These are phyloP conservation scores for Hypoxylon fuscum DNA, from an alignment of 495 filamentous ascomycete species.

Conservation along the genomic window DNA sequence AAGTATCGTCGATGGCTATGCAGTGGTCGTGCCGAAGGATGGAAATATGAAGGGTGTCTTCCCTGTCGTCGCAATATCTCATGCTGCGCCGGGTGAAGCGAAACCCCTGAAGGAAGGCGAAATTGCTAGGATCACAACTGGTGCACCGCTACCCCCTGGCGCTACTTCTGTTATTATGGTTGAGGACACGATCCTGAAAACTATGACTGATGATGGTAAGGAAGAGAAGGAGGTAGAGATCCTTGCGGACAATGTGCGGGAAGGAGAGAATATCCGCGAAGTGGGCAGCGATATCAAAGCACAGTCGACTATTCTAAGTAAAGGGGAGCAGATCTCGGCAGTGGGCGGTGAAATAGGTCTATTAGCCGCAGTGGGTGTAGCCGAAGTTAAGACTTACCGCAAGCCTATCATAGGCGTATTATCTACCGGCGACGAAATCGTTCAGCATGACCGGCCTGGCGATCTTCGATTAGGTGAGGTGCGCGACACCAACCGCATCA, in stretches of 20 bases:
- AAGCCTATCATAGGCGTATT: constrained; percentile 85
- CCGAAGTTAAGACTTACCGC: constrained; percentile 76
- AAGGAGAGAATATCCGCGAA: constrained; percentile 89
- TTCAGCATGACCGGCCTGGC: constrained; percentile 73
- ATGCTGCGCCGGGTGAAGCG: constrained; percentile 74
- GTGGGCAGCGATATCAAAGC: constrained; percentile 85
- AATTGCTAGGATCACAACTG: constrained; percentile 91
- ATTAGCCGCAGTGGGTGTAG: constrained; percentile 82
- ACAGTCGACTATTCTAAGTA: constrained; percentile 72
- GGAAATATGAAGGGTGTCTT: constrained; percentile 77
- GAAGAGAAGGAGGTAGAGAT: constrained; percentile 92
- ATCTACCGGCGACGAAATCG: constrained; percentile 95
- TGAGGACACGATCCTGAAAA: constrained; percentile 83
- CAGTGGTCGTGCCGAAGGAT: constrained; percentile 69
- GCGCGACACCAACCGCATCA: constrained; percentile 89
- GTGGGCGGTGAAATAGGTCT: constrained; percentile 91
- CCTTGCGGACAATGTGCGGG: constrained; percentile 73
- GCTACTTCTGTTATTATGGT: constrained; percentile 97
- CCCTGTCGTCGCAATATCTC: constrained; percentile 86
- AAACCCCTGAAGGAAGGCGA: constrained; percentile 72
- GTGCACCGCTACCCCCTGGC: constrained; percentile 87
- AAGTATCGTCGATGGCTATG: constrained; percentile 98
- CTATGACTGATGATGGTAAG: constrained; percentile 75
- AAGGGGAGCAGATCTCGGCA: constrained; percentile 80
- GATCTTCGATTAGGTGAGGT: constrained; percentile 81